Conservation (phyloP, 2,329 filamentous ascomycete species). For the Sporothrix euskadiensis region DNA sequence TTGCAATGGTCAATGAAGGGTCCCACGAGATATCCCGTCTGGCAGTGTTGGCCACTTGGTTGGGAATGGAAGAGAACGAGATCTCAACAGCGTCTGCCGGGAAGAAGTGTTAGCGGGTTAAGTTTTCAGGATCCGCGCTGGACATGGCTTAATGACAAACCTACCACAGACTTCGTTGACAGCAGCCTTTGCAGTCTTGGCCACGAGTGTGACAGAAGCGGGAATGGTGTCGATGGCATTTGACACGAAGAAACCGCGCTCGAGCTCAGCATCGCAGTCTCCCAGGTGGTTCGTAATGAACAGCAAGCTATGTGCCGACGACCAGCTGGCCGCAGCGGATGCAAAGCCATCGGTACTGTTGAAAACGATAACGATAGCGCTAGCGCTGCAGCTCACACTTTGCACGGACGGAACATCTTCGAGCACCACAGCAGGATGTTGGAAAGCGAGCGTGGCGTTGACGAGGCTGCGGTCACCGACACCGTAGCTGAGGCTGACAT, state of each 20-base stretch:
- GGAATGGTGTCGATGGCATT: conserved; percentile 37
- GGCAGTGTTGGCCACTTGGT: not conserved
- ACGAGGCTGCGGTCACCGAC: conserved; percentile 26
- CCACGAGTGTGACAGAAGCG: conserved; percentile 38
- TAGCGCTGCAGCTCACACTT: conserved; percentile 38
- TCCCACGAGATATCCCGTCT: conserved; percentile 40
- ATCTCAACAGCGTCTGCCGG: conserved; percentile 26
- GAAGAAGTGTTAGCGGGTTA: not conserved
- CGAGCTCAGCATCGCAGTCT: conserved; percentile 44
- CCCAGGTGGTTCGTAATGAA: conserved; percentile 48
- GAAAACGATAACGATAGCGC: conserved; percentile 38
- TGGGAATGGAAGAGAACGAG: conserved; percentile 23
- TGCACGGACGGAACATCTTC: conserved; percentile 38
- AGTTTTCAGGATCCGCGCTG: not conserved
- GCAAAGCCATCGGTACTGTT: conserved; percentile 35
- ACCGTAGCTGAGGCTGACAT: conserved; percentile 30
- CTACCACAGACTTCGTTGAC: conserved; percentile 42
- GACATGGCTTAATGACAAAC: conserved; percentile 25
- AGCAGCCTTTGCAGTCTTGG: conserved; percentile 39
- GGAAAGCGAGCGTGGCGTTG: conserved; percentile 36
- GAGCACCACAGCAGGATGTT: conserved; percentile 38
- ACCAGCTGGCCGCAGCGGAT: conserved; percentile 35
- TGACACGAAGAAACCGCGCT: conserved; percentile 45
- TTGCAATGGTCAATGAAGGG: conserved; percentile 43
- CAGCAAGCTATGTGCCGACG: conserved; percentile 36